phyloP scores from a whole-genome alignment of 2,329 filamentous ascomycete genomes.

The Colletotrichum sp. region DNA sequence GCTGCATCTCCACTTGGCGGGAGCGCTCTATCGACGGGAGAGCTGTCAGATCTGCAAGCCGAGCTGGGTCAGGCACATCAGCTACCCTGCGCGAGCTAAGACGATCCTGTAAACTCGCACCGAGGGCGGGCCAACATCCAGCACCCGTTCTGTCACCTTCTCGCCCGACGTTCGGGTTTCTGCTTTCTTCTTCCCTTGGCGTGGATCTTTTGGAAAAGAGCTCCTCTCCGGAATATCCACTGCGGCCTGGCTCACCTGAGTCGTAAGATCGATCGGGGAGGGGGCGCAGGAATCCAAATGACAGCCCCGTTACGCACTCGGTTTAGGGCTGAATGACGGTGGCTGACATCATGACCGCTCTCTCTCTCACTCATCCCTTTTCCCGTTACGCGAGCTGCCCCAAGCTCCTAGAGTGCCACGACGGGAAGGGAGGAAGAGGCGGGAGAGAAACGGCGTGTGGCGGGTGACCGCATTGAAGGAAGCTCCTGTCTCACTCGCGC shows the following conservation, averaged over 20 bases:
- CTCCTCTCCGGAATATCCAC: background rate
- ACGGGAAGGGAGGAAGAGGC: background rate
- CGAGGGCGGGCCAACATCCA: background rate
- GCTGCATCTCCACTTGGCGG: background rate
- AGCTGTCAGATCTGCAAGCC: slow-evolving; percentile 7
- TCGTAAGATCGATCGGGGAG: background rate
- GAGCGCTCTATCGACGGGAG: background rate
- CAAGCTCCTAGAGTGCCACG: background rate
- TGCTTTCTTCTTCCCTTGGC: background rate
- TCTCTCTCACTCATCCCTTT: background rate
- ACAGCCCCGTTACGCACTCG: background rate
- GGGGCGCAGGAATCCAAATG: background rate
- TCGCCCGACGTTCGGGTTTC: background rate
- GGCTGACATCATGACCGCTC: slow-evolving; percentile 12
- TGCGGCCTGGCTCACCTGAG: background rate
- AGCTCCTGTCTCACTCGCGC: background rate
- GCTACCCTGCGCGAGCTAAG: background rate
- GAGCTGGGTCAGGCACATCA: background rate
- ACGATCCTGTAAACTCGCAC: background rate
- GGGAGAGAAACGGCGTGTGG: background rate
- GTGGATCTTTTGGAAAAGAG: background rate
- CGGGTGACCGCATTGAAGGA: background rate
- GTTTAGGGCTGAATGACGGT: background rate
- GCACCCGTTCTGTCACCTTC: background rate
- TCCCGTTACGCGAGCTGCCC: background rate